Evolutionary conservation across 2,329 filamentous ascomycete species (phyloP).

Genomic region (Pseudopyrenochaeta lycopersici): DNA sequence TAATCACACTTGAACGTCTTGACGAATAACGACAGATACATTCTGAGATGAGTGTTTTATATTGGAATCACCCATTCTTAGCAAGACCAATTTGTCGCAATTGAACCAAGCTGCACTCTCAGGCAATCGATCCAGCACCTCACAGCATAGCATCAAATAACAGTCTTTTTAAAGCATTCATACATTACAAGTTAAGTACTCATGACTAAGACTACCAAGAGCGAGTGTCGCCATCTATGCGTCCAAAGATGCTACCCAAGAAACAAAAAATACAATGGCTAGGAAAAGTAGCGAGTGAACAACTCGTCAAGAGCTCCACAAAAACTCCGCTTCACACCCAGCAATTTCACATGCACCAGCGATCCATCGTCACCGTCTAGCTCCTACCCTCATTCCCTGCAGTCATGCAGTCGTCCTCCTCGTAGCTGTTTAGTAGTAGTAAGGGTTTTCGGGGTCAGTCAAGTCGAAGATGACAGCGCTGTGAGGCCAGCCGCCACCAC

Average conservation of each 20-base stretch:
- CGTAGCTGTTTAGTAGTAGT: slow-evolving; percentile 13
- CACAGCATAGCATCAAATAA: too few species aligned
- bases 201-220: not conserved
- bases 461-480: slow-evolving; percentile 66
- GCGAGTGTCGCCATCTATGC: too few species aligned
- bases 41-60: too few species aligned
- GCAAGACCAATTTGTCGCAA: too few species aligned
- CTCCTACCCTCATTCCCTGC: not conserved
- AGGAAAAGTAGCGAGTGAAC: not conserved
- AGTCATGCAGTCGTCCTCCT: not conserved
- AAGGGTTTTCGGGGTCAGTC: slow-evolving; percentile 53
- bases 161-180: not conserved
- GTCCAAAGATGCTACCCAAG: not conserved
- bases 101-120: too few species aligned
- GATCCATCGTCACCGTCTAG: not conserved
- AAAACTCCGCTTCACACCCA: not conserved
- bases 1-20: too few species aligned
- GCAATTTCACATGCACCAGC: not conserved
- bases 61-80: not conserved
- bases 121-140: too few species aligned
- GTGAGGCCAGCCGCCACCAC: slow-evolving; percentile 67
- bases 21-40: too few species aligned
- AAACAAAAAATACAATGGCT: not conserved
- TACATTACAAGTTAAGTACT: not conserved
- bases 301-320: not conserved